A percentile compares a stretch with the other conserved stretches of the same genome.
Conservation (phyloP, 805 yeast species). For the Lachancea mirantina region DNA sequence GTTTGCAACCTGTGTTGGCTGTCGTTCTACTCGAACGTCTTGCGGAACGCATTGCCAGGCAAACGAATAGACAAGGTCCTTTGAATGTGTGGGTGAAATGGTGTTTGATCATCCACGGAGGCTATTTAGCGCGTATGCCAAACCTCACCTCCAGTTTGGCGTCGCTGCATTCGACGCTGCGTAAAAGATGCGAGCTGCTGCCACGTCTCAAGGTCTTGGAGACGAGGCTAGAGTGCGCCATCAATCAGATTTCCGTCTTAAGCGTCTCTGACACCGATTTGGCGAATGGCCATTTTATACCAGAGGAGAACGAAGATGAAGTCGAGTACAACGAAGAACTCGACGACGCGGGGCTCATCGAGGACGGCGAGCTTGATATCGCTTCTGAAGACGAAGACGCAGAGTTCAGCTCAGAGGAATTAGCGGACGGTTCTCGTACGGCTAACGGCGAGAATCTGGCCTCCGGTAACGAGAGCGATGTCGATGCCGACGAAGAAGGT, state of each 20-base stretch:
- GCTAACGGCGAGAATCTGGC: conserved; percentile 24
- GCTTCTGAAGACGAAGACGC: conserved; percentile 30
- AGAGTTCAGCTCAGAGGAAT: conserved; percentile 32
- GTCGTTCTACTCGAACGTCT: conserved; percentile 50
- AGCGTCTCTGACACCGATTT: conserved; percentile 45
- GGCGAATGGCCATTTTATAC: conserved; percentile 22
- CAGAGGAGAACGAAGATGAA: conserved; percentile 36
- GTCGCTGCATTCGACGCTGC: conserved; percentile 56
- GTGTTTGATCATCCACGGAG: conserved; percentile 79
- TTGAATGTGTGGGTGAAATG: conserved; percentile 77
- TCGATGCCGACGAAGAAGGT: conserved; percentile 25
- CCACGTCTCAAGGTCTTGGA: conserved; percentile 72
- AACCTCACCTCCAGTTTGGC: conserved; percentile 52
- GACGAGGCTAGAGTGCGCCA: conserved; percentile 68
- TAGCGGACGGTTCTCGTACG: conserved; percentile 30
- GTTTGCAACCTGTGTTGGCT: conserved; percentile 49
- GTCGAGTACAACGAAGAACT: conserved; percentile 71
- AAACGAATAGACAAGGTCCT: conserved; percentile 46
- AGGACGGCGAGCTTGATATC: conserved; percentile 40
- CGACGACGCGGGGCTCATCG: conserved; percentile 40
- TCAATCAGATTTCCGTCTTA: conserved; percentile 53
- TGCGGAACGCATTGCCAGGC: conserved; percentile 53
- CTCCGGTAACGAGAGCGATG: conserved; percentile 9
- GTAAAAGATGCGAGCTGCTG: conserved; percentile 57
- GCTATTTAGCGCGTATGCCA: conserved; percentile 41